Base-by-base conservation (phyloP, 805 yeast species). In the Saturnispora bothae region DNA sequence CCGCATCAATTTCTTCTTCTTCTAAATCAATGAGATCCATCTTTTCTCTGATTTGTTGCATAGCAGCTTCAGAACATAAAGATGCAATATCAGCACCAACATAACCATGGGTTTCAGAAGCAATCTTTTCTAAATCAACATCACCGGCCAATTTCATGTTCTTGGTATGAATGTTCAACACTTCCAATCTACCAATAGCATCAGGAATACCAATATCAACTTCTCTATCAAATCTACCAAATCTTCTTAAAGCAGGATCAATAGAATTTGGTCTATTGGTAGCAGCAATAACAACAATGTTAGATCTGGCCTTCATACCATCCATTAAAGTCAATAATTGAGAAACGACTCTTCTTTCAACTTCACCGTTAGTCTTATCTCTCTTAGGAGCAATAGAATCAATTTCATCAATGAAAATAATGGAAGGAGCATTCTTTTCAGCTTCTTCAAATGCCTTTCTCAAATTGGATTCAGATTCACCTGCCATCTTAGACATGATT, bases 401-500 rank as follows among this genome's bases (percentile, higher is more conserved):
- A 48, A 92, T 92, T 66, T 92, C 98, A 66, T 92, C 98, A 56
- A 92, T 92, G 68, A 92, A 92, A 48, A 92, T 92, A 54, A 92
- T 92, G 12, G 98, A 76, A 14, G 98, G 98, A 13, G 97, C 92
- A 61, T 92, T 89, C 68, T 92, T 92, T 66, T 92, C 98, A 40
- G 98, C 98, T 66, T 92, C 98, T 66, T 92, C 98, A 53, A 92
- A 92, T 2, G 98, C 98, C 65, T 88, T 88, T 69, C 98, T 78
- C 61, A 92, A 70, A 56, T 92, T 92, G 26, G 95, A 83, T 68
- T 92, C 98, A 14, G 95, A 83, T 66, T 92, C 98, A 69, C 98
- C 98, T 37, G 98, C 98, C 98, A 92, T 92, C 67, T 92, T 92
- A 40, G 97, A 88, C 98, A 92, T 92, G 56, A 92, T 94, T 65